These are phyloP conservation scores for Fusarium humuli DNA, from an alignment of 2,329 filamentous ascomycete genomes.

Conservation along the genomic window DNA sequence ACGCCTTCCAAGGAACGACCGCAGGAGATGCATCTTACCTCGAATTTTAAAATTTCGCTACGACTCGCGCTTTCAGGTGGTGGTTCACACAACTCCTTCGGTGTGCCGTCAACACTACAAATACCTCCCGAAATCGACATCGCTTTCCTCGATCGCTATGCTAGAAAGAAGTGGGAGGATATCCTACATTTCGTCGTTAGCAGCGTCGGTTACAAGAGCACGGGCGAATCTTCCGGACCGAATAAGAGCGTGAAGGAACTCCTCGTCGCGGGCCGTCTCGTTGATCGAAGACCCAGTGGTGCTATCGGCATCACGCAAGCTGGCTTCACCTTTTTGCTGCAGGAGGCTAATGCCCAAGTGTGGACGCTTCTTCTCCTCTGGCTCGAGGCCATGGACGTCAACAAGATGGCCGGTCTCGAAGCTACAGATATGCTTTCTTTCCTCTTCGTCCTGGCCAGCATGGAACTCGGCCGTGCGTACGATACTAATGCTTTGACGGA, in stretches of 20 bases:
- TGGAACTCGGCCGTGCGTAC: slow-evolving; percentile 92
- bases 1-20: slow-evolving; percentile 70
- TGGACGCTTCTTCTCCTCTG: slow-evolving; percentile 96
- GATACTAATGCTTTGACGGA: slow-evolving; percentile 85
- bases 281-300: slow-evolving; percentile 72
- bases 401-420: slow-evolving; percentile 74
- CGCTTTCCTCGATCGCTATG: slow-evolving; percentile 83
- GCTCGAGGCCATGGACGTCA: slow-evolving; percentile 80
- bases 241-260: slow-evolving; percentile 87
- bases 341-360: slow-evolving; percentile 95
- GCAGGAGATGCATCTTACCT: slow-evolving; percentile 79
- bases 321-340: slow-evolving; percentile 93
- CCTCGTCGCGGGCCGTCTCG: slow-evolving; percentile 82
- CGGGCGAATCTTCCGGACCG: slow-evolving; percentile 63
- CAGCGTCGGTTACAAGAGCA: slow-evolving; percentile 68
- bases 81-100: slow-evolving; percentile 88
- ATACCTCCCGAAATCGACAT: slow-evolving; percentile 74
- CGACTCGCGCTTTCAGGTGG: slow-evolving; percentile 89
- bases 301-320: slow-evolving; percentile 88
- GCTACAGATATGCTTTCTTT: slow-evolving; percentile 95
- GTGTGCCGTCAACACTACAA: slow-evolving; percentile 79
- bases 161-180: slow-evolving; percentile 91
- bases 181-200: slow-evolving; percentile 96
- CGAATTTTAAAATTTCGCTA: slow-evolving; percentile 85
- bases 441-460: slow-evolving; percentile 91